These are phyloP conservation scores for Phellopilus nigrolimitatus DNA, from an alignment of 1,284 basidiomycete genomes.

Conservation along the genomic window DNA sequence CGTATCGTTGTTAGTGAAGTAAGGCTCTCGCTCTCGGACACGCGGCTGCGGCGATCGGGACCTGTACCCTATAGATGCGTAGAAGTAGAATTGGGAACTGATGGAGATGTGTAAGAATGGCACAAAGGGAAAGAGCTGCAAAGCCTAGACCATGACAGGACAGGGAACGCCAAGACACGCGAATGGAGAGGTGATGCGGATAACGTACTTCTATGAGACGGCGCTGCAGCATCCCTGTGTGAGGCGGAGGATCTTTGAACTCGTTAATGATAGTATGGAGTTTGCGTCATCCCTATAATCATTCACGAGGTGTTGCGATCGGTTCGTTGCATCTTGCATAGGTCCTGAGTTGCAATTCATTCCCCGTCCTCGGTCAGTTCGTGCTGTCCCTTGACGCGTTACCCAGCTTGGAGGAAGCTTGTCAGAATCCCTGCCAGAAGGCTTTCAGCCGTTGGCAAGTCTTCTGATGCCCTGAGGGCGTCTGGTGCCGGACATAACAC, in stretches of 20 bases:
- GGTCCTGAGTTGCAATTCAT: constrained; percentile 3
- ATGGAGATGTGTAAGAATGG: constrained; percentile 1
- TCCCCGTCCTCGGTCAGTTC: too few species aligned
- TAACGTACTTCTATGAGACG: constrained; percentile 19
- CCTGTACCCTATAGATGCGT: constrained; percentile 11
- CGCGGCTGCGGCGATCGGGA: too few species aligned
- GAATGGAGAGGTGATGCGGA: constrained; percentile 14
- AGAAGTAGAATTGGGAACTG: constrained; percentile 12
- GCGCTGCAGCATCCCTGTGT: constrained; percentile 1
- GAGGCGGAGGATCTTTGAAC: too few species aligned
- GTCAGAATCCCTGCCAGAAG: constrained; percentile 27
- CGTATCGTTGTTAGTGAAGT: background rate
- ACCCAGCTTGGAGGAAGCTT: constrained; percentile 61
- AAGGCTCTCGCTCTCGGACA: background rate
- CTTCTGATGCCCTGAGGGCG: constrained; percentile 23
- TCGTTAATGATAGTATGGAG: background rate
- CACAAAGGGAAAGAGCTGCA: constrained; percentile 6
- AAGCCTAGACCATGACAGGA: too few species aligned
- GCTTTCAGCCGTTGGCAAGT: constrained; percentile 23
- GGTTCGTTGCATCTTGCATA: constrained; percentile 2
- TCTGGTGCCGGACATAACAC: too few species aligned
- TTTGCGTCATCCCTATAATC: background rate
- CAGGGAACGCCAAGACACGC: background rate
- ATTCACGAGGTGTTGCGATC: background rate
- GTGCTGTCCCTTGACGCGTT: constrained; percentile 30